Evolutionary conservation across 1,284 basidiomycete genomes (phyloP).

Genomic region (Ganoderma lingzhi): DNA sequence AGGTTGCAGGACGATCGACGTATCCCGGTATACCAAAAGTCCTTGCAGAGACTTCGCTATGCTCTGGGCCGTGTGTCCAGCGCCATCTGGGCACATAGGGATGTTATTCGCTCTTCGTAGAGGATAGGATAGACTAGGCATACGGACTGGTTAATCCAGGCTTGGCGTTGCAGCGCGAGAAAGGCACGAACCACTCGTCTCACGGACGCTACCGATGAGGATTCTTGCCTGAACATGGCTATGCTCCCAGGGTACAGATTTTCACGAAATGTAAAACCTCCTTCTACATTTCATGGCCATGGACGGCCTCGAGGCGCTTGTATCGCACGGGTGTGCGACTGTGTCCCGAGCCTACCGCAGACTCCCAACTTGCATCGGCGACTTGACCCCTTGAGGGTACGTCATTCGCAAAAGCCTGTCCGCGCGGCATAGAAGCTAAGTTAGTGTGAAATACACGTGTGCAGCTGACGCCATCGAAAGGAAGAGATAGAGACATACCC

Average conservation of each 20-base stretch:
- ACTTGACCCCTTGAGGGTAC: slow-evolving; percentile 1
- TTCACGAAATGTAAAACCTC: slow-evolving; percentile 3
- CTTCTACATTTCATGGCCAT: slow-evolving; percentile 1
- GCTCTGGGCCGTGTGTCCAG: background rate
- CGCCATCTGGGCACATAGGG: background rate
- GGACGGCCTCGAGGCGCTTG: slow-evolving; percentile 27
- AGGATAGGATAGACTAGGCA: background rate
- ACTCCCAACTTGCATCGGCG: background rate
- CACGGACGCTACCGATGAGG: slow-evolving; percentile 3
- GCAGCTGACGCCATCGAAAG: slow-evolving; percentile 3
- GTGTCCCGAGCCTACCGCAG: background rate
- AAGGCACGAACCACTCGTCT: slow-evolving; percentile 12
- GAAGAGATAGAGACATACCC: background rate
- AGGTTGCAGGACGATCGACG: background rate
- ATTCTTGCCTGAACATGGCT: background rate
- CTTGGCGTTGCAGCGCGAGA: background rate
- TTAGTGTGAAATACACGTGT: slow-evolving; percentile 9
- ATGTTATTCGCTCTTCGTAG: background rate
- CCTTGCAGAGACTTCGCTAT: background rate
- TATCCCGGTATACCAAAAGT: background rate
- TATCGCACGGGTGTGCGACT: slow-evolving; percentile 32
- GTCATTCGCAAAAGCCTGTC: background rate
- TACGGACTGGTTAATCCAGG: slow-evolving; percentile 10
- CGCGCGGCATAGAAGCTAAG: background rate
- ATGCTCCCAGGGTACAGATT: background rate